Evolutionary conservation across 495 filamentous ascomycete species (phyloP).

Genomic region (Patellaria atrata): DNA sequence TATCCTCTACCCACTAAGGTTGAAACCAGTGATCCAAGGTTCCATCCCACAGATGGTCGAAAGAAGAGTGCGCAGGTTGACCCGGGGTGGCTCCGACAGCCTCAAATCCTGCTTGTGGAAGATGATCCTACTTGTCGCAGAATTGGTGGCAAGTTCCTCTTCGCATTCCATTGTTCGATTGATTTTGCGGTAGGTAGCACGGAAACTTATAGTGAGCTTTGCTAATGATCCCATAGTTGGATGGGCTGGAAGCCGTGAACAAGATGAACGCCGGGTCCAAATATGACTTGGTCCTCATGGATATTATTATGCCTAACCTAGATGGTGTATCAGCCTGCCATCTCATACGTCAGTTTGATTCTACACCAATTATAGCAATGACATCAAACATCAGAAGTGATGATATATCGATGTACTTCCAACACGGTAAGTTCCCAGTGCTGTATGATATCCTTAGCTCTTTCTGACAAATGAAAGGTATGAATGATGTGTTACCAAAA

Average conservation of each 20-base stretch:
- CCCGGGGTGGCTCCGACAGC: slow-evolving; percentile 66
- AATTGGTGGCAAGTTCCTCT: slow-evolving; percentile 88
- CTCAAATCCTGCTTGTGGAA: slow-evolving; percentile 82
- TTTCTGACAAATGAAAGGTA: slow-evolving; percentile 43
- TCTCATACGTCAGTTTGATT: slow-evolving; percentile 79
- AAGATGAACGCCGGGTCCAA: slow-evolving; percentile 71
- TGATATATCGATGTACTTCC: slow-evolving; percentile 94
- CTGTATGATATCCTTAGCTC: slow-evolving; percentile 7
- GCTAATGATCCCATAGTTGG: slow-evolving; percentile 41
- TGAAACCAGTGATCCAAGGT: slow-evolving; percentile 35
- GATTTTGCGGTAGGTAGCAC: slow-evolving; percentile 62
- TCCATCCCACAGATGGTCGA: slow-evolving; percentile 38
- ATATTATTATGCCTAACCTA: slow-evolving; percentile 96
- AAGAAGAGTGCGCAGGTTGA: slow-evolving; percentile 60
- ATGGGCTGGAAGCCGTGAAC: slow-evolving; percentile 85
- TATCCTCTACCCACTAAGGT: slow-evolving; percentile 54
- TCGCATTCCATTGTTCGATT: slow-evolving; percentile 74
- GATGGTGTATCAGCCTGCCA: slow-evolving; percentile 92
- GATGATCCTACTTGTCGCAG: slow-evolving; percentile 89
- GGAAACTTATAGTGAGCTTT: background rate
- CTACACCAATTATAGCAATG: slow-evolving; percentile 92
- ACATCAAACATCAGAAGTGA: slow-evolving; percentile 96
- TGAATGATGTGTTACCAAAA: slow-evolving; percentile 96
- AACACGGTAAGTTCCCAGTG: slow-evolving; percentile 56
- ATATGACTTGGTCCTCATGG: slow-evolving; percentile 94